Conservation (phyloP, 1,284 basidiomycete species). For the Ceratobasidium sp. region DNA sequence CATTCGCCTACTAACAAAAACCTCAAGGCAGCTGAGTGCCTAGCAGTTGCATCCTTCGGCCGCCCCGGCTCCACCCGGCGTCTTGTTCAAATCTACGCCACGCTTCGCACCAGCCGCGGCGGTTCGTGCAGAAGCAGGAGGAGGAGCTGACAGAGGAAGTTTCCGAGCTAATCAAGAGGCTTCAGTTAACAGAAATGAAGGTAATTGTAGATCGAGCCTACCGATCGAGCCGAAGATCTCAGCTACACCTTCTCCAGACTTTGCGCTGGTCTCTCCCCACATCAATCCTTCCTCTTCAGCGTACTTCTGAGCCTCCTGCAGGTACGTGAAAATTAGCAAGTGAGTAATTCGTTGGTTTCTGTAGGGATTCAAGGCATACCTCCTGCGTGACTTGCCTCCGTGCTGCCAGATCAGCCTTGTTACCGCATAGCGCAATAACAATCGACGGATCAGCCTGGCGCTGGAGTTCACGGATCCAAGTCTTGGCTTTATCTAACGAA, state of each 20-base stretch:
- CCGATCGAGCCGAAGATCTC: constrained; percentile 91
- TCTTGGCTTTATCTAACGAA: constrained; percentile 93
- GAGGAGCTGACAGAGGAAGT: constrained; percentile 76
- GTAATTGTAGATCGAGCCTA: constrained; percentile 57
- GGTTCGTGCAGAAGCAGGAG: constrained; percentile 63
- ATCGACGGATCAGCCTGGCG: constrained; percentile 97
- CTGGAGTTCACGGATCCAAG: constrained; percentile 96
- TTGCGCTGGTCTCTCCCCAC: constrained; percentile 97
- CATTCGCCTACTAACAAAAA: no score
- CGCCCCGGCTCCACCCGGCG: constrained; percentile 60
- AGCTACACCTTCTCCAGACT: constrained; percentile 89
- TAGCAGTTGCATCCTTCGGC: constrained; percentile 81
- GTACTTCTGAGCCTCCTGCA: constrained; percentile 86
- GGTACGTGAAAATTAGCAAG: constrained; percentile 63
- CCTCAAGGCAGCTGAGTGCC: constrained; percentile 13
- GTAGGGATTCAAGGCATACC: background rate
- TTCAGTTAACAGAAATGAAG: constrained; percentile 41
- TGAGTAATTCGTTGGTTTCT: background rate
- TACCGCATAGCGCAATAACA: constrained; percentile 94
- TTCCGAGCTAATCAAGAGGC: constrained; percentile 72
- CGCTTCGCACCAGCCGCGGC: constrained; percentile 56
- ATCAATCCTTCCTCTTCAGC: constrained; percentile 94
- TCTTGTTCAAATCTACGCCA: constrained; percentile 80
- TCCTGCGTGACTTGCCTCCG: constrained; percentile 61
- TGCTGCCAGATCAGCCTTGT: constrained; percentile 89